Evolutionary conservation across 2,329 filamentous ascomycete species (phyloP), one percentile per base, ranked within the genome.

Genomic region (Alternaria panax): DNA sequence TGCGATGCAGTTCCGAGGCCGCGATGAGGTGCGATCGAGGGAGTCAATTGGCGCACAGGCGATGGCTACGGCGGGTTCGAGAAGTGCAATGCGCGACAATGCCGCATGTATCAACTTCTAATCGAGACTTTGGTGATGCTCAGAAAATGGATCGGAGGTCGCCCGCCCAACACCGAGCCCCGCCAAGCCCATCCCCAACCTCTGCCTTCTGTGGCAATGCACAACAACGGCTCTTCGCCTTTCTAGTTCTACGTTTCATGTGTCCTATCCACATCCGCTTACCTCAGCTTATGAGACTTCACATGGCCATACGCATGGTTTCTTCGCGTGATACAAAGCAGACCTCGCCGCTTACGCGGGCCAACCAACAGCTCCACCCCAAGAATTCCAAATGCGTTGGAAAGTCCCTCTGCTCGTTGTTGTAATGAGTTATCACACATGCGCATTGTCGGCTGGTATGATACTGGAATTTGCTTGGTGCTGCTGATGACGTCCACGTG

Each of bases 121-220:
- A 32, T 51, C 46, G 40, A 41, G 18, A 40, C 25, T 51, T 60
- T 47, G 51, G 47, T 55, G 42, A 62, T 53, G 47, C 48, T 60
- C 54, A 62, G 64, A 68, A 67, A 67, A 65, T 67, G 59, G 45
- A 60, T 55, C 54, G 60, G 61, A 54, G 50, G 51, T 47, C 38
- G 50, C 52, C 63, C 57, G 60, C 55, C 38, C 51, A 51, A 54
- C 57, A 51, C 56, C 54, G 50, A 51, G 32, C 8, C 11, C n/a
- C 52, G 43, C 52, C 47, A 41, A 45, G 42, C 52, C 48, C 46
- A 43, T 25, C 14, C 22, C 14, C 40, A 43, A 48, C 20, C 27
- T 38, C 20, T 16, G 27, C 24, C 12, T 28, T 16, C 14, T 25
- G 20, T 30, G n/a, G 14, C 36, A 40, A 41, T 41, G 12, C 38